Percentiles rank a stretch among this genome's conserved stretches.
Conservation (phyloP, 2,329 filamentous ascomycete species). For the Epichloe hybrida region DNA sequence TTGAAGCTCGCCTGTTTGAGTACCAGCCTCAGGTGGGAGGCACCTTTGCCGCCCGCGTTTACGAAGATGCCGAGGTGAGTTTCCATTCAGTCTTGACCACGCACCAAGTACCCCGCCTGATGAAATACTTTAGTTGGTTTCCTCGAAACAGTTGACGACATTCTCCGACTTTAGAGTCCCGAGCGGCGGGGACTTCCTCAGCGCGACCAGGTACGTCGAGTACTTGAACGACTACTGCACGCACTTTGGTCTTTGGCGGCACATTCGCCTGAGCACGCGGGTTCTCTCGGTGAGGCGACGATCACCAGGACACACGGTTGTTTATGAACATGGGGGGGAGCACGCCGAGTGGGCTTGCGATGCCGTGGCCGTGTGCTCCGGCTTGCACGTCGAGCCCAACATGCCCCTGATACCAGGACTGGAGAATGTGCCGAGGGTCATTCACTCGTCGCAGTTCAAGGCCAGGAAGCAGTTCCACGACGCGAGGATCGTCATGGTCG, state of each 20-base stretch:
- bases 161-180: slow-evolving; percentile 31
- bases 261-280: slow-evolving; percentile 20
- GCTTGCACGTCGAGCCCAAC: slow-evolving; percentile 25
- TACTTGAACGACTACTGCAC: slow-evolving; percentile 28
- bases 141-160: slow-evolving; percentile 31
- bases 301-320: slow-evolving; percentile 3
- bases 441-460: slow-evolving; percentile 33
- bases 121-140: slow-evolving; percentile 21
- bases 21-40: slow-evolving; percentile 26
- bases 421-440: slow-evolving; percentile 18
- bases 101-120: too few relatives aligned
- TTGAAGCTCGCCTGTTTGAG: slow-evolving; percentile 29
- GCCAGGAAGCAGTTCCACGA: slow-evolving; percentile 22
- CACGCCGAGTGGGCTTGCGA: slow-evolving; percentile 22
- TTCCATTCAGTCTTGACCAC: neutral
- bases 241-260: slow-evolving; percentile 22
- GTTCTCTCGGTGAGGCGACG: slow-evolving; percentile 15
- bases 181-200: slow-evolving; percentile 27
- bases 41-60: slow-evolving; percentile 28
- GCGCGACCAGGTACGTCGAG: slow-evolving; percentile 20
- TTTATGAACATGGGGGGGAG: neutral
- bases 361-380: slow-evolving; percentile 29
- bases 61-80: slow-evolving; percentile 27
- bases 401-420: slow-evolving; percentile 24
- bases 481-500: slow-evolving; percentile 25